Conservation (phyloP, 2,329 filamentous ascomycete species). For the Ampelomyces quisqualis region DNA sequence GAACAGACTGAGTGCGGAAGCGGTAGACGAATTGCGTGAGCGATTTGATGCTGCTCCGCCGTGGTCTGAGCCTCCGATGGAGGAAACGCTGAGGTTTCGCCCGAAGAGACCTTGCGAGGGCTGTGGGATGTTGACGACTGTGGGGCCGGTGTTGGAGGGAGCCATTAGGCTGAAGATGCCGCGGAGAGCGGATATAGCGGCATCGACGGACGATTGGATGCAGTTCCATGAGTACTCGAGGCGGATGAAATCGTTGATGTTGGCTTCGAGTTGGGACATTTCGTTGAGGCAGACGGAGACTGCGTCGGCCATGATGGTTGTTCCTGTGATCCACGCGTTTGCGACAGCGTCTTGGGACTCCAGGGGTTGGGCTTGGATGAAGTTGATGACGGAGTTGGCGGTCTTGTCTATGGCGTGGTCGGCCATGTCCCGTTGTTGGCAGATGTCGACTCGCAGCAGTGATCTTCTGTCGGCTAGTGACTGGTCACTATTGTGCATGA, state of each 20-base stretch:
- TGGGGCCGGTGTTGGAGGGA: constrained; percentile 3
- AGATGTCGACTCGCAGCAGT: constrained; percentile 48
- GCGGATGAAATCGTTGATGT: constrained; percentile 49
- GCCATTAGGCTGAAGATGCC: constrained; percentile 51
- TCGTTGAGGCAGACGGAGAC: constrained; percentile 47
- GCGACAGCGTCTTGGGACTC: constrained; percentile 46
- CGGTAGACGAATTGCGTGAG: constrained; percentile 27
- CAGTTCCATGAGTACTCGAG: constrained; percentile 49
- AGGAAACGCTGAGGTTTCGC: constrained; percentile 35
- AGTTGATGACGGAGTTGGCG: constrained; percentile 46
- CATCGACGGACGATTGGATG: constrained; percentile 46
- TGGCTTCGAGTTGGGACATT: constrained; percentile 44
- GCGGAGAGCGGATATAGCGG: constrained; percentile 46
- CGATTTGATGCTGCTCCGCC: constrained; percentile 15
- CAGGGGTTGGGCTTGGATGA: constrained; percentile 47
- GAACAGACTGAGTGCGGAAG: constrained; percentile 31
- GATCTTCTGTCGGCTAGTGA: constrained; percentile 32
- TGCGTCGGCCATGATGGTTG: constrained; percentile 49
- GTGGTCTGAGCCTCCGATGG: constrained; percentile 14
- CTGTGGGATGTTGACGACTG: background rate
- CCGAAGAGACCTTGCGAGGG: constrained; percentile 7
- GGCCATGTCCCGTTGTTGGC: constrained; percentile 49
- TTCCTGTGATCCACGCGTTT: constrained; percentile 49
- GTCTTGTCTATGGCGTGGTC: constrained; percentile 52
- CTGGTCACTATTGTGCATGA: constrained; percentile 36